Percentiles rank a stretch among this genome's conserved stretches.
Conservation (phyloP, 73 alveolate genomes). For the Paramecium pentaurelia region DNA sequence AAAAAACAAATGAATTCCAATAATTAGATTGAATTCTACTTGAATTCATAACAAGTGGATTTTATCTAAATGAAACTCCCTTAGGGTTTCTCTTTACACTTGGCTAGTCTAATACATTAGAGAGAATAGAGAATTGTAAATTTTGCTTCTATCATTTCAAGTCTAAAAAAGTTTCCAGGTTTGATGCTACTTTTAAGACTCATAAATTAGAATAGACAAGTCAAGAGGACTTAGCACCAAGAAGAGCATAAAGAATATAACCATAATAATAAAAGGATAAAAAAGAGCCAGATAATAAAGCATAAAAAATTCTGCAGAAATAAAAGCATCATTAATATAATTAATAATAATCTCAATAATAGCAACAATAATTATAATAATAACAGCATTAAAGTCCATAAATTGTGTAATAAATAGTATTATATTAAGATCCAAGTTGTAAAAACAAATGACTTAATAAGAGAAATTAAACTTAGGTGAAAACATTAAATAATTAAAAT, state of each 20-base stretch:
- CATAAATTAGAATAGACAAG: not conserved
- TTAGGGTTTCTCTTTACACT: not conserved
- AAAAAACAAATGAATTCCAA: not conserved
- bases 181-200: conserved; percentile 3
- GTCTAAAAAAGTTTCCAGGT: conserved; percentile 21
- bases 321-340: not conserved
- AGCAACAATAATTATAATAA: not conserved
- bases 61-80: conserved; percentile 8
- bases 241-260: not conserved
- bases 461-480: conserved; percentile 49
- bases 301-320: not conserved
- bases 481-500: conserved; percentile 44
- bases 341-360: not conserved
- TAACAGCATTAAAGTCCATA: not conserved
- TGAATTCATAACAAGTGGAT: not conserved
- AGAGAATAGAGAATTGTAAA: conserved; percentile 37
- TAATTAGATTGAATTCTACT: conserved; percentile 14
- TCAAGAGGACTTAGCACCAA: not conserved
- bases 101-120: not conserved
- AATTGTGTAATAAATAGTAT: not conserved
- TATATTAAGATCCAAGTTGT: not conserved
- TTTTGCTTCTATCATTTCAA: not conserved
- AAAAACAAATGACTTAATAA: not conserved
- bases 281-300: not conserved
- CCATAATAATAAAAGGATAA: not conserved